Conservation (phyloP, 805 yeast genomes). For the Kazachstania viticola region DNA sequence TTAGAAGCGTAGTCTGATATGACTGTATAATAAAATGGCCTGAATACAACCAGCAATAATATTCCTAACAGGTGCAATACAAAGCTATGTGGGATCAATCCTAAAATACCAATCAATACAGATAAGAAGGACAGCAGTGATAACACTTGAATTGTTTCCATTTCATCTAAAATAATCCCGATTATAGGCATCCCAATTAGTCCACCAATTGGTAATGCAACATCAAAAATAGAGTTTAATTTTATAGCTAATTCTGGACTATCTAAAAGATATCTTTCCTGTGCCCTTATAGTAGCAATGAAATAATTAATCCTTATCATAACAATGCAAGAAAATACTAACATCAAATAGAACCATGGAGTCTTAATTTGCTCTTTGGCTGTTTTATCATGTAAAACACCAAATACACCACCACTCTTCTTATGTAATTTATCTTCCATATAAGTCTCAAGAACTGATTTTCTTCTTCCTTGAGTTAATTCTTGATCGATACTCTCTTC, state of each 20-base stretch:
- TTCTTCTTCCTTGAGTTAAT: conserved; percentile 17
- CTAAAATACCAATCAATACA: conserved; percentile 55
- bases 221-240: conserved; percentile 68
- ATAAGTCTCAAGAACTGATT: conserved; percentile 54
- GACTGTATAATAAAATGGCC: conserved; percentile 90
- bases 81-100: conserved; percentile 39
- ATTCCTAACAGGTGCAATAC: conserved; percentile 57
- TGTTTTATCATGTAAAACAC: conserved; percentile 58
- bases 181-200: conserved; percentile 76
- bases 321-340: conserved; percentile 69
- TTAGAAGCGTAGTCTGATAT: conserved; percentile 87
- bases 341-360: conserved; percentile 71
- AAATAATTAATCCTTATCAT: conserved; percentile 89
- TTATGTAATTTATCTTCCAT: conserved; percentile 45
- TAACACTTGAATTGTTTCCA: conserved; percentile 49
- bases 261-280: conserved; percentile 61
- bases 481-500: not conserved
- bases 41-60: conserved; percentile 58
- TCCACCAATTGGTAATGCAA: conserved; percentile 85
- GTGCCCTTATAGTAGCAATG: conserved; percentile 79
- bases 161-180: conserved; percentile 67
- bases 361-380: conserved; percentile 37
- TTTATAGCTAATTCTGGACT: conserved; percentile 37
- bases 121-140: conserved; percentile 43
- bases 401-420: conserved; percentile 57